Evolutionary conservation across 345 rosid genomes (phyloP).

Genomic region (Populus ilicifolia): DNA sequence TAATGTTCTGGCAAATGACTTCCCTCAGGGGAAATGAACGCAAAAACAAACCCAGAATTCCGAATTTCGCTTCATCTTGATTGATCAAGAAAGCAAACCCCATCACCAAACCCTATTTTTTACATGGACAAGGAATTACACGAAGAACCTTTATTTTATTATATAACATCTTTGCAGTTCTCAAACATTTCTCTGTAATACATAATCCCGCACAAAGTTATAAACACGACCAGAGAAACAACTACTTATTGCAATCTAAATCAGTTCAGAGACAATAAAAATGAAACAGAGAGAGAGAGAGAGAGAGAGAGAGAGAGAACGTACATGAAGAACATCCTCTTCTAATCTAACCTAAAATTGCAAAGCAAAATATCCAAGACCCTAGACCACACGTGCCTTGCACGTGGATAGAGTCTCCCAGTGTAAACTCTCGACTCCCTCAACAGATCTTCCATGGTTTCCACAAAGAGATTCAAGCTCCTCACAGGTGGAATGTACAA

Average conservation of each 20-base stretch:
- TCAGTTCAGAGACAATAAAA: neutral
- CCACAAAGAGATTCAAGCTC: slow-evolving; percentile 69
- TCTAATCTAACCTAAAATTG: slow-evolving; percentile 32
- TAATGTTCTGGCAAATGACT: neutral
- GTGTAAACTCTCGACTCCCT: slow-evolving; percentile 58
- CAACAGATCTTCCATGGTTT: slow-evolving; percentile 58
- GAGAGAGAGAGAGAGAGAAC: neutral
- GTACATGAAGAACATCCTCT: neutral
- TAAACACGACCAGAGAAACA: neutral
- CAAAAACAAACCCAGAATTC: neutral
- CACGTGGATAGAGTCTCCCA: slow-evolving; percentile 56
- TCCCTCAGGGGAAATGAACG: neutral
- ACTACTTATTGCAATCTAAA: neutral
- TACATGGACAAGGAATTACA: neutral
- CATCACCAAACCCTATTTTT: neutral
- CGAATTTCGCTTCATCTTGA: neutral
- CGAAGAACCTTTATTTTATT: neutral
- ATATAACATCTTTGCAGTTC: neutral
- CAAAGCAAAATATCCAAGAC: slow-evolving; percentile 62
- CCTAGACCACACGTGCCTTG: slow-evolving; percentile 65
- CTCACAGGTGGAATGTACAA: slow-evolving; percentile 81
- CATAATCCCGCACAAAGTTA: neutral
- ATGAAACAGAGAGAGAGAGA: neutral
- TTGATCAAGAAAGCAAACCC: neutral
- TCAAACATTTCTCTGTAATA: neutral